Evolutionary conservation across 176 grass and related monocot genomes (phyloP).

Genomic region (Puya raimondii): DNA sequence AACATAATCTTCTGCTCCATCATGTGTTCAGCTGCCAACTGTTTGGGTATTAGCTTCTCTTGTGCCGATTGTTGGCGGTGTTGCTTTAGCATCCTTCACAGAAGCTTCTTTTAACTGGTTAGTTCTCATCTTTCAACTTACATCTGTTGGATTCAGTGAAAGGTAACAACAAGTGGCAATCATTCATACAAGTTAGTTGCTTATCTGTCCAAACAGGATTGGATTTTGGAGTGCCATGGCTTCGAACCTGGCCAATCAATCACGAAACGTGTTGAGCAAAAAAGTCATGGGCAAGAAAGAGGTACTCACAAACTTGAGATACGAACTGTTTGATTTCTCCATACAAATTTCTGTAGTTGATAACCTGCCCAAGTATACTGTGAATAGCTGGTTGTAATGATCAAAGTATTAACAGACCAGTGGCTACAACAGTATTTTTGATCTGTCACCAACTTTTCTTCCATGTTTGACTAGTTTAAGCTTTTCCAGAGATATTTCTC

Average conservation of each 20-base stretch:
- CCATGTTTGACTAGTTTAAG: neutral
- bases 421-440: too few relatives aligned
- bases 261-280: constrained; percentile 79
- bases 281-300: constrained; percentile 41
- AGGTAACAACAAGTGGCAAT: too few relatives aligned
- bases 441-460: neutral
- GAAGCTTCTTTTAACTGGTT: constrained; percentile 80
- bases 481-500: neutral
- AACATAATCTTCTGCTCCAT: too few relatives aligned
- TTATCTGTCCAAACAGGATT: constrained; percentile 29
- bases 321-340: neutral
- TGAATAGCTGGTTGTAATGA: neutral
- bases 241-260: constrained; percentile 65
- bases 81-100: constrained; percentile 61
- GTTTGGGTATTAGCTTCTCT: constrained; percentile 51
- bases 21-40: constrained; percentile 40
- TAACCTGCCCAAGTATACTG: neutral
- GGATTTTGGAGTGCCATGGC: constrained; percentile 95
- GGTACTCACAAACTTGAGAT: constrained; percentile 23
- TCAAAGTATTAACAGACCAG: too few relatives aligned
- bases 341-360: constrained; percentile 4
- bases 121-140: neutral
- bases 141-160: too few relatives aligned
- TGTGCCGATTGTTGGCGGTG: constrained; percentile 68
- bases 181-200: too few relatives aligned